Evolutionary conservation across 768 basidiomycete genomes (phyloP).

Genomic region (Galerina marginata): DNA sequence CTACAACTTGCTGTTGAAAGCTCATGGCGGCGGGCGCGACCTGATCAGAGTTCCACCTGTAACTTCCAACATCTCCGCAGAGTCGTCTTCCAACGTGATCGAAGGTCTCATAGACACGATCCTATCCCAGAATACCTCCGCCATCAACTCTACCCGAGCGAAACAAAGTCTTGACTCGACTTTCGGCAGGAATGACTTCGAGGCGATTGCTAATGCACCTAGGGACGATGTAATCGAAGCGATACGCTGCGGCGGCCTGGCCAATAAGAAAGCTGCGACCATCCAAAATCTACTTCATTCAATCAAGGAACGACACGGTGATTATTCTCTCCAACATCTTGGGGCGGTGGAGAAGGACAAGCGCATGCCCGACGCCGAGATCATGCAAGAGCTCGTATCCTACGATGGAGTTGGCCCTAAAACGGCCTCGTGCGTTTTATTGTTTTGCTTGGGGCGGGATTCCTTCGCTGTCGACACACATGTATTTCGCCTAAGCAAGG

Average conservation of each 20-base stretch:
- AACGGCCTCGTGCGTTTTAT: conserved; percentile 65
- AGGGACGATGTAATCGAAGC: conserved; percentile 49
- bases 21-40: conserved; percentile 39
- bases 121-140: conserved; percentile 65
- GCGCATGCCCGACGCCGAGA: conserved; percentile 47
- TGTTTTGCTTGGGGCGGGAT: conserved; percentile 64
- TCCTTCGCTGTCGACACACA: conserved; percentile 72
- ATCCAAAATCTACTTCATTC: conserved; percentile 54
- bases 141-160: conserved; percentile 53
- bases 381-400: conserved; percentile 61
- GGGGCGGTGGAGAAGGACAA: conserved; percentile 26
- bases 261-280: conserved; percentile 61
- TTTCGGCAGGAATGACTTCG: conserved; percentile 58
- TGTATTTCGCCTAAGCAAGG: conserved; percentile 56
- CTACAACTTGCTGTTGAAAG: conserved; percentile 43
- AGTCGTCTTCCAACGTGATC: conserved; percentile 57
- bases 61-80: conserved; percentile 41
- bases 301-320: conserved; percentile 51
- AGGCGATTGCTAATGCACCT: conserved; percentile 51
- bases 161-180: conserved; percentile 50
- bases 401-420: conserved; percentile 67
- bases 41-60: conserved; percentile 33
- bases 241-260: conserved; percentile 59
- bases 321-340: conserved; percentile 65
- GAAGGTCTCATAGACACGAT: conserved; percentile 63